Evolutionary conservation across 345 rosid genomes (phyloP).

Genomic region (Eucalyptus globulus): DNA sequence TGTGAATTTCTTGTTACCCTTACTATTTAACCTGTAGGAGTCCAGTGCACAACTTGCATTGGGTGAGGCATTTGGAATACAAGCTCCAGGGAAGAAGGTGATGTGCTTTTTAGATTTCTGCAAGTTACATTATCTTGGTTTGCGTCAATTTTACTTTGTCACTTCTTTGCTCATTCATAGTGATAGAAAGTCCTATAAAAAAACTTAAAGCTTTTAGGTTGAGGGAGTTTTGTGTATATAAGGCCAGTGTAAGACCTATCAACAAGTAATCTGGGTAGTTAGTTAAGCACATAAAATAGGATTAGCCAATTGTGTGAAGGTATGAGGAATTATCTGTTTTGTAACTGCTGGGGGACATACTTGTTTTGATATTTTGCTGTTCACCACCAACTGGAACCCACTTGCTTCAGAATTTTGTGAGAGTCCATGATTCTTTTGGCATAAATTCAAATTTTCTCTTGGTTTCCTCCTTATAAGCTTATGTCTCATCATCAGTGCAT

Average conservation of each 20-base stretch:
- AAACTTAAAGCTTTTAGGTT: neutral
- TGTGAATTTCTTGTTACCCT: neutral
- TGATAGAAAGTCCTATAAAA: neutral
- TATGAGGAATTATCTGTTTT: neutral
- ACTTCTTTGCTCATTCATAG: neutral
- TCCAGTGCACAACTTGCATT: conserved; percentile 84
- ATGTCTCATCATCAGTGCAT: neutral
- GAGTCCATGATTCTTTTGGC: neutral
- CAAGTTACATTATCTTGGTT: neutral
- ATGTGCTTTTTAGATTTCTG: neutral
- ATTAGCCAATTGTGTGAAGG: neutral
- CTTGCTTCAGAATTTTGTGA: neutral
- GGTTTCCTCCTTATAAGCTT: neutral
- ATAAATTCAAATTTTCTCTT: neutral
- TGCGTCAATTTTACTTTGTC: neutral
- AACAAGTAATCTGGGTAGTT: neutral
- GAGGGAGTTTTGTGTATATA: neutral
- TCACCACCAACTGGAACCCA: neutral
- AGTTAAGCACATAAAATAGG: neutral
- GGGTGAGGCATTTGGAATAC: conserved; percentile 94
- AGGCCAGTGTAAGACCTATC: neutral
- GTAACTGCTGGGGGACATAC: neutral
- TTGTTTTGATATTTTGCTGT: neutral
- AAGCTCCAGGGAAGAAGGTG: conserved; percentile 87
- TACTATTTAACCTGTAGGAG: conserved; percentile 32